Percentiles rank a stretch among this genome's conserved stretches.
Conservation (phyloP, 2,329 filamentous ascomycete species). For the Kalaharituber pfeilii region DNA sequence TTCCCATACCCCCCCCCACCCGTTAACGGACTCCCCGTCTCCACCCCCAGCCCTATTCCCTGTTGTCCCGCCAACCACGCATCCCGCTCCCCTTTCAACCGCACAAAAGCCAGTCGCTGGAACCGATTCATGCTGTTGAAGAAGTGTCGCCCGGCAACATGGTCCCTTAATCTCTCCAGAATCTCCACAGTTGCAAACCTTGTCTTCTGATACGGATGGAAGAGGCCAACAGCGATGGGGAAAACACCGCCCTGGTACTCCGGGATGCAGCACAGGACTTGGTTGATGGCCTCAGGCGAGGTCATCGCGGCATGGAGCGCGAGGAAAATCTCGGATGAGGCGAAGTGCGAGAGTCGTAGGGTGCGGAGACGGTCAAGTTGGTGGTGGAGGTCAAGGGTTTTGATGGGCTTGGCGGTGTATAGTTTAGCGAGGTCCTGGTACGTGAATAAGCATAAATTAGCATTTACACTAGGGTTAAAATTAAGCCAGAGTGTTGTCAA, state of each 20-base stretch:
- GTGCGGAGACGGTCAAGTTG: constrained; percentile 80
- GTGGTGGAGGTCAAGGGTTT: constrained; percentile 74
- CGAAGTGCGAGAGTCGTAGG: constrained; percentile 56
- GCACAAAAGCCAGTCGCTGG: constrained; percentile 67
- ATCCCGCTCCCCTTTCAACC: constrained; percentile 50
- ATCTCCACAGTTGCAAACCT: constrained; percentile 60
- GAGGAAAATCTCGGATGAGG: constrained; percentile 71
- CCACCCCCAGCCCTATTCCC: neutral
- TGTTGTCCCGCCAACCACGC: neutral
- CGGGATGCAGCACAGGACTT: constrained; percentile 57
- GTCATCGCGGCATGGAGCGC: constrained; percentile 59
- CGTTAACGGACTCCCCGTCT: neutral
- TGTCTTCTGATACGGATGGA: constrained; percentile 72
- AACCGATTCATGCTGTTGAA: constrained; percentile 77
- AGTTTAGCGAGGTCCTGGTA: constrained; percentile 45
- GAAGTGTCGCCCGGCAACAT: constrained; percentile 79
- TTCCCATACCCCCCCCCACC: neutral
- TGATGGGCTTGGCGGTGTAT: constrained; percentile 49
- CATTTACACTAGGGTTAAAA: too few species aligned
- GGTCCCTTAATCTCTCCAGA: constrained; percentile 62
- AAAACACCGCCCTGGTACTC: constrained; percentile 80
- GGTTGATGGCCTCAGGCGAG: constrained; percentile 69
- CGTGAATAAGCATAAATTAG: constrained; percentile 23
- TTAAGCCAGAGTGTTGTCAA: constrained; percentile 1
- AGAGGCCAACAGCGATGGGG: constrained; percentile 75